Conservation (phyloP, 306 rosid species). For the Quercus berberidifolia region DNA sequence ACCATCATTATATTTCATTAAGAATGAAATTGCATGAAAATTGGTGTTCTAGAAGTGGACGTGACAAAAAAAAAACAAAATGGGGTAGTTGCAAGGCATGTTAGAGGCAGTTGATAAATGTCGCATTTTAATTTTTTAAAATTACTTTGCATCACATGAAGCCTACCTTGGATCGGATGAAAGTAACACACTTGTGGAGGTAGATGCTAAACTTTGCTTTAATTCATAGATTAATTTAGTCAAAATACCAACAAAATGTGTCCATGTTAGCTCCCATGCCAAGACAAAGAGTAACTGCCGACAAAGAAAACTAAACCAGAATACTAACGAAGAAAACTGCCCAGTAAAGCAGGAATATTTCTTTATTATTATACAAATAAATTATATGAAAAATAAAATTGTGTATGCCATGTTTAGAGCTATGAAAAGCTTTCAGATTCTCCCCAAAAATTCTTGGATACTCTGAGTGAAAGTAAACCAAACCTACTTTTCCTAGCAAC, state of each 20-base stretch:
- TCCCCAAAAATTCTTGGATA: neutral
- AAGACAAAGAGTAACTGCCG: slow-evolving; percentile 27
- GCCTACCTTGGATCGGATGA: slow-evolving; percentile 29
- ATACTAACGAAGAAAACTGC: slow-evolving; percentile 49
- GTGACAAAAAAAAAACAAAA: slow-evolving; percentile 17
- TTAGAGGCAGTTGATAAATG: neutral
- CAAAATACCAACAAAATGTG: slow-evolving; percentile 26
- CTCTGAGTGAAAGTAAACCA: neutral
- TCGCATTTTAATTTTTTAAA: neutral
- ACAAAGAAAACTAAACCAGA: slow-evolving; percentile 37
- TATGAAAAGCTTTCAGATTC: neutral
- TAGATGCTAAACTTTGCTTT: slow-evolving; percentile 27
- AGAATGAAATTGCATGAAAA: neutral
- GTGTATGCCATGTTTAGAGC: slow-evolving; percentile 4
- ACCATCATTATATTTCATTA: neutral
- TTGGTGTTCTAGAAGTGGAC: neutral
- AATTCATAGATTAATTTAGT: slow-evolving; percentile 20
- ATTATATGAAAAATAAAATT: neutral
- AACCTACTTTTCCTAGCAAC: neutral
- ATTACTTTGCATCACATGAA: slow-evolving; percentile 47
- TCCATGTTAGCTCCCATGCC: slow-evolving; percentile 60
- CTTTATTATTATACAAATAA: slow-evolving; percentile 13
- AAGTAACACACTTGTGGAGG: slow-evolving; percentile 21
- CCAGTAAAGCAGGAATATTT: slow-evolving; percentile 26
- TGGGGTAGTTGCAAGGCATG: slow-evolving; percentile 4